A percentile compares a stretch with the other conserved stretches of the same genome.
Conservation (phyloP, 345 rosid species). For the Passiflora organensis region DNA sequence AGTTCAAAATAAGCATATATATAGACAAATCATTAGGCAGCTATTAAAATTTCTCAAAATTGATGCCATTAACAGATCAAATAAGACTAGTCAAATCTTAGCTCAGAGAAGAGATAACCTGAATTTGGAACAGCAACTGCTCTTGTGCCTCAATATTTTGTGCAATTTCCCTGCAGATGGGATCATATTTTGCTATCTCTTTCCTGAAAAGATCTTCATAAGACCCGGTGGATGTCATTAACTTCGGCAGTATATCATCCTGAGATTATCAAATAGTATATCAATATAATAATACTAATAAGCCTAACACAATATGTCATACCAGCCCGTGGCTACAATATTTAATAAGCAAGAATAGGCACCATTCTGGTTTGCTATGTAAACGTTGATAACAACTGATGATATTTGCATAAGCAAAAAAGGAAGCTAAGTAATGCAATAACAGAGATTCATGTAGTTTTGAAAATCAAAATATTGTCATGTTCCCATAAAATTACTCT, state of each 20-base stretch:
- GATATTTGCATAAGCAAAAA: too few relatives aligned
- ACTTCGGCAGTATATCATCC: constrained; percentile 96
- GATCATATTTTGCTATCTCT: constrained; percentile 88
- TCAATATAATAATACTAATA: neutral
- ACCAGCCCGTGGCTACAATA: too few relatives aligned
- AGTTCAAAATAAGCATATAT: too few relatives aligned
- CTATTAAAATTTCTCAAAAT: neutral
- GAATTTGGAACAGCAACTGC: constrained; percentile 79
- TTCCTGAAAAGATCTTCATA: constrained; percentile 92
- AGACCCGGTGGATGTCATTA: constrained; percentile 87
- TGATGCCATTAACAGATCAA: constrained; percentile 1
- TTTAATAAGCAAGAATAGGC: too few relatives aligned
- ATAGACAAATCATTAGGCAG: too few relatives aligned
- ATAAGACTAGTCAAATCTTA: neutral
- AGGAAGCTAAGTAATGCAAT: too few relatives aligned
- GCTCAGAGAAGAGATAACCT: constrained; percentile 39
- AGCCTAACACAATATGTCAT: too few relatives aligned
- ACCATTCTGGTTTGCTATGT: too few relatives aligned
- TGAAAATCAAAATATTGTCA: too few relatives aligned
- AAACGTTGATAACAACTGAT: too few relatives aligned
- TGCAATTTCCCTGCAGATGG: constrained; percentile 71
- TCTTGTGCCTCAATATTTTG: constrained; percentile 93
- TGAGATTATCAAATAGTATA: constrained; percentile 29
- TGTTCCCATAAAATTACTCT: too few relatives aligned
- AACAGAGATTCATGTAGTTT: too few relatives aligned